Base-by-base conservation (phyloP, 2,329 filamentous ascomycete species). In the Colletotrichum euphorbiae region DNA sequence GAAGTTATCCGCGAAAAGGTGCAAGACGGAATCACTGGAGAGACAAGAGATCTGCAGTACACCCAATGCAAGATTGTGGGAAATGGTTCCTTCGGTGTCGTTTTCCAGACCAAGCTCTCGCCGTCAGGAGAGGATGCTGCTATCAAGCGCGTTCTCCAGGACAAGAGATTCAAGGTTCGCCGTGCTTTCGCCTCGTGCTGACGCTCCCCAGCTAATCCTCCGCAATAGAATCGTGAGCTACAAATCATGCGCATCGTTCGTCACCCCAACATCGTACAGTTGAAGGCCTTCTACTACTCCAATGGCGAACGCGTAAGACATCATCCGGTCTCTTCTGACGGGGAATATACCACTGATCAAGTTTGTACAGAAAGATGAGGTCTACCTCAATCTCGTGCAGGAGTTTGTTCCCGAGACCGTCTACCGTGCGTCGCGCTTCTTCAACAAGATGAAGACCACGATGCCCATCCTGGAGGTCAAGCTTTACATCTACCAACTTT, bases 201-300 rank as follows among this genome's bases (percentile, higher is more conserved):
- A 45, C 3, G 36, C 24, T 48, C 21, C 52, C 46, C 43, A 51
- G 28, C 67, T 69, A 33, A 69, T 54, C 55, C 12, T 28, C 12
- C 12, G 4, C 5, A 70, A 42, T 79, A 99, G 96, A 99, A 99
- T 80, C 94, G 96, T 82, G 96, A 99, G 80, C 88, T 99, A 74
- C 96, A 99, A 81, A 99, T 99, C 79, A 99, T 99, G 96, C 92
- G 96, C 78, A 99, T 99, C 78, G 96, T 99, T 76, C 91, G 95
- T 78, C 96, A 99, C 80, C 96, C 96, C 64, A 99, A 99, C 82
- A 98, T 99, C 76, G 96, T 99, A 69, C 94, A 98, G 81, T 87
- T 99, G 72, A 99, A 99, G 85, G 96, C 96, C 60, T 99, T 99
- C 84, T 99, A 98, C 84, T 99, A 98, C 84, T 98, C 95, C 74